Conservation (phyloP, 371 early-diverging fungal species). For the Nematocida sp. region DNA sequence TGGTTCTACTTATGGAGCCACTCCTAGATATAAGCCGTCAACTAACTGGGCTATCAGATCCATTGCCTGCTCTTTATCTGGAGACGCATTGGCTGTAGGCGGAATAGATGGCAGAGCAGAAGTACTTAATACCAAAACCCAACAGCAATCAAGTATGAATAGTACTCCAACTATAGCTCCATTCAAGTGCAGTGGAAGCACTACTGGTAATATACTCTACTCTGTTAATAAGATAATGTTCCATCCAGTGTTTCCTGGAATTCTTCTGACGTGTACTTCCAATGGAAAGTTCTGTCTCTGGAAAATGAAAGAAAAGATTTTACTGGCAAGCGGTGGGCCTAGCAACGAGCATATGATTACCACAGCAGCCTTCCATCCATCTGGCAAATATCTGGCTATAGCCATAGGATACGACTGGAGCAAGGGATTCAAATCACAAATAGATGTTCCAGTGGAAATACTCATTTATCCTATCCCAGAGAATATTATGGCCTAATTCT, state of each 20-base stretch:
- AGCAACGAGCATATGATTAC: slow-evolving; percentile 68
- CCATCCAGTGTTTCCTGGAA: slow-evolving; percentile 75
- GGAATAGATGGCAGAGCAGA: slow-evolving; percentile 61
- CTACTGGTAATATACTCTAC: slow-evolving; percentile 65
- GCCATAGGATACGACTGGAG: slow-evolving; percentile 89
- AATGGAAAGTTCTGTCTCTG: slow-evolving; percentile 83
- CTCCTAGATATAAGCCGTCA: slow-evolving; percentile 22
- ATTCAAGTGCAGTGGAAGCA: slow-evolving; percentile 82
- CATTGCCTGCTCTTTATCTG: slow-evolving; percentile 34
- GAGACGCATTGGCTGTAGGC: slow-evolving; percentile 54
- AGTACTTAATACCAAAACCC: slow-evolving; percentile 15
- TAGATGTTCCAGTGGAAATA: slow-evolving; percentile 37
- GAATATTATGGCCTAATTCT: not conserved
- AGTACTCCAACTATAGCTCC: slow-evolving; percentile 48
- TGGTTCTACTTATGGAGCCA: not conserved
- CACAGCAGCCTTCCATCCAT: slow-evolving; percentile 73
- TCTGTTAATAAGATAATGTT: slow-evolving; percentile 73
- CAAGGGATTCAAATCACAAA: slow-evolving; percentile 71
- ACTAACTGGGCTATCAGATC: slow-evolving; percentile 56
- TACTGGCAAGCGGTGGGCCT: slow-evolving; percentile 65
- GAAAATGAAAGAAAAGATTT: slow-evolving; percentile 82
- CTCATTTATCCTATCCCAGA: slow-evolving; percentile 18
- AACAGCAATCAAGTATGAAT: slow-evolving; percentile 67
- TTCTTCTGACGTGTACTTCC: slow-evolving; percentile 78
- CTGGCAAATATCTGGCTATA: slow-evolving; percentile 81